Base-by-base conservation (phyloP, 2,329 filamentous ascomycete species). In the Ascocoryne sarcoides region DNA sequence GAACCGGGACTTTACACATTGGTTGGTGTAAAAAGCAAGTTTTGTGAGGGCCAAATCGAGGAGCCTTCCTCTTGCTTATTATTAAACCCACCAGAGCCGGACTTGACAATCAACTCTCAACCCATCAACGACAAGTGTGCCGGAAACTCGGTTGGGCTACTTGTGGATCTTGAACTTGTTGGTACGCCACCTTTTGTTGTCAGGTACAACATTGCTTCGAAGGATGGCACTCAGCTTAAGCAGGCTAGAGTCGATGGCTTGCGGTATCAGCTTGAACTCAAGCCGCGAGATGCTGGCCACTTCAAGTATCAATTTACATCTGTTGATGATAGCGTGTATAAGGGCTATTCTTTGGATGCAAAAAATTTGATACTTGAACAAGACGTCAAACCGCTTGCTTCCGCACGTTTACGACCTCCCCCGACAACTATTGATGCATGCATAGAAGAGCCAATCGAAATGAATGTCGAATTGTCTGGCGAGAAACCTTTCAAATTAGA, bases 121-220 rank as follows among this genome's bases (percentile, higher is more conserved):
- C 82, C 88, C 47, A 88, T 98, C 32, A 84, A 86, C 38, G 92
- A 98, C 62, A 94, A 93, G 59, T 98, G 92, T 60, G 90, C 89
- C 26, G 88, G 89, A 35, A 95, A 88, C 56, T 87, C 92, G 0
- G 85, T 98, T 46, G 92, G 92, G 30, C 73, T 98, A 40, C 76
- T 83, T 9, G 85, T 98, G 31, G 84, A 92, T 55, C 67, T 98
- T 36, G 88, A 96, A 58, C 71, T 98, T 29, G 83, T 90, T 19
- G 92, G 92, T 45, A 94, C 88, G 0, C 90, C 93, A 33, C 90
- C 90, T 1, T 98, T 98, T 64, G 69, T 71, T n/a, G 70, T 98
- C 33, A 69, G 71, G 16, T 98, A 95, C 60, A 79, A 80, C 32
- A 73, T 88, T 42, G 77, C 75, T 54, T 76, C 73, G 38, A 75